A percentile compares a stretch with the other conserved stretches of the same genome.
phyloP scores from a whole-genome alignment of 1,284 basidiomycete species.

The Rhodotorula sp. region DNA sequence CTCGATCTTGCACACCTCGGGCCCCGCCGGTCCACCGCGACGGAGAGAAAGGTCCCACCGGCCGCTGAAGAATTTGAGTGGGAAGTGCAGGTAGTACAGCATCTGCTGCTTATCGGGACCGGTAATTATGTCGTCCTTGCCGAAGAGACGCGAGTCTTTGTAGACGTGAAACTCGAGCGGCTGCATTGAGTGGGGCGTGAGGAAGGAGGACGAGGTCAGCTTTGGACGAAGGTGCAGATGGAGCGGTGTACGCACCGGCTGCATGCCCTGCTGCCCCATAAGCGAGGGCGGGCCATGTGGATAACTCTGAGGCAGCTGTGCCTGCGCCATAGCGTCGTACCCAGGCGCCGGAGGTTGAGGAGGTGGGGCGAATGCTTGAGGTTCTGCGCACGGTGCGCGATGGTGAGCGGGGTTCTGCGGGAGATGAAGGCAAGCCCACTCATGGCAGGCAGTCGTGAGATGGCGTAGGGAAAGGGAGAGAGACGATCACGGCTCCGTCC shows the following conservation, averaged over 20 bases:
- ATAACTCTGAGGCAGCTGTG: not conserved
- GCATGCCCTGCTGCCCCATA: no score
- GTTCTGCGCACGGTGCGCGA: no score
- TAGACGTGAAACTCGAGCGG: conserved; percentile 19
- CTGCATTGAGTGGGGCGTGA: no score
- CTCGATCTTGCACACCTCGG: not conserved
- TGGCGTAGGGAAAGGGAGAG: no score
- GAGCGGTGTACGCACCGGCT: no score
- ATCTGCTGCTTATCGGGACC: conserved; percentile 17
- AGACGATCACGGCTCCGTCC: no score
- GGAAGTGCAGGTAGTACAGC: conserved; percentile 25
- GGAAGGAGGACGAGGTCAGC: not conserved
- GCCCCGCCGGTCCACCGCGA: conserved; percentile 10
- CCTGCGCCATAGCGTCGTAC: not conserved
- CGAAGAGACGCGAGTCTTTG: conserved; percentile 1
- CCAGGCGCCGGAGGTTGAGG: not conserved
- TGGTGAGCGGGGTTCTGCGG: no score
- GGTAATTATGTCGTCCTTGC: conserved; percentile 23
- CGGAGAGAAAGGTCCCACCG: conserved; percentile 16
- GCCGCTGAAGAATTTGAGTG: not conserved
- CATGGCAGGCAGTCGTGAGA: no score
- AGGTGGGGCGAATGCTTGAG: not conserved
- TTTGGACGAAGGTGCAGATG: not conserved
- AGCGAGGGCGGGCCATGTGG: no score
- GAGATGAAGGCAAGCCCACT: no score